Conservation (phyloP, 805 yeast genomes). For the Teunomyces stri region DNA sequence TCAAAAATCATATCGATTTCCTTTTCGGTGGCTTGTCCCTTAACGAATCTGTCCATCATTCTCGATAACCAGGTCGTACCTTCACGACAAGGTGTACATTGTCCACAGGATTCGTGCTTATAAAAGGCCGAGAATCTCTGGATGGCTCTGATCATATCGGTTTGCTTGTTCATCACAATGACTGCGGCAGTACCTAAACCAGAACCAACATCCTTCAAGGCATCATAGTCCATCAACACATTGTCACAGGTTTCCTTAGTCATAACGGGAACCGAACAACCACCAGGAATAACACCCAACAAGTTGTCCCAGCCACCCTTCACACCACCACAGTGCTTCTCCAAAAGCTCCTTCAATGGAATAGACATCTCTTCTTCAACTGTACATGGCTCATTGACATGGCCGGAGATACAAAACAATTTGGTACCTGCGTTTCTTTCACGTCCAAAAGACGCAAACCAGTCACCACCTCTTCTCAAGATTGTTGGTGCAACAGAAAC, state of each 20-base stretch:
- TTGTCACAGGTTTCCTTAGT: slow-evolving; percentile 64
- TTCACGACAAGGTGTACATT: slow-evolving; percentile 93
- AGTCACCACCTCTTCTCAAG: slow-evolving; percentile 82
- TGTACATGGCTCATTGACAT: slow-evolving; percentile 89
- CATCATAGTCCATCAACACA: slow-evolving; percentile 85
- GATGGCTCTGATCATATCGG: slow-evolving; percentile 81
- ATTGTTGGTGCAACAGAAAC: slow-evolving; percentile 90
- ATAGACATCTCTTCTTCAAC: slow-evolving; percentile 94
- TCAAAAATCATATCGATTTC: slow-evolving; percentile 86
- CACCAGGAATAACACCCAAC: slow-evolving; percentile 86
- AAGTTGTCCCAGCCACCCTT: slow-evolving; percentile 93
- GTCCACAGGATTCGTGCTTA: slow-evolving; percentile 92
- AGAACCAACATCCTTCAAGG: slow-evolving; percentile 78
- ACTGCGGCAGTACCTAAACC: slow-evolving; percentile 94
- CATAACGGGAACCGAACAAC: slow-evolving; percentile 82
- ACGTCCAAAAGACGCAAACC: slow-evolving; percentile 84
- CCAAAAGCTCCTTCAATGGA: slow-evolving; percentile 77
- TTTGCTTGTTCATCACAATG: slow-evolving; percentile 83
- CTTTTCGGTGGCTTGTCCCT: slow-evolving; percentile 75
- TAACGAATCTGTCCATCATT: slow-evolving; percentile 78
- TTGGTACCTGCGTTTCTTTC: slow-evolving; percentile 83
- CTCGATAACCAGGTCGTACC: slow-evolving; percentile 84
- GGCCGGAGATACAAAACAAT: slow-evolving; percentile 84
- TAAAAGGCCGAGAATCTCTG: slow-evolving; percentile 82
- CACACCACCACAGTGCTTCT: slow-evolving; percentile 88